Base-by-base conservation (phyloP, 306 rosid genomes). In the Inga laurina region DNA sequence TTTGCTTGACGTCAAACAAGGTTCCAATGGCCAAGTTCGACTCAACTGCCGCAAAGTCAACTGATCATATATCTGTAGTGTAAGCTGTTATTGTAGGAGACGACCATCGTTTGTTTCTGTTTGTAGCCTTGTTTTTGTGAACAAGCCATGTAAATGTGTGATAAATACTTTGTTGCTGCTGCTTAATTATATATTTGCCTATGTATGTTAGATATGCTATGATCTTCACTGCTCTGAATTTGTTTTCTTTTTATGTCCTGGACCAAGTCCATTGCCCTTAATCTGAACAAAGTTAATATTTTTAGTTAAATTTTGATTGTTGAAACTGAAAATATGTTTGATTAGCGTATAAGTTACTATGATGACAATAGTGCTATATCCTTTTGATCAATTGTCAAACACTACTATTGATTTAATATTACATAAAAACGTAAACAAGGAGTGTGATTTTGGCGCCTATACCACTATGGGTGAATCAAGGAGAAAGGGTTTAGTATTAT, bases 11-110 rank as follows among this genome's bases (percentile, higher is more conserved):
- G 88, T 91, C 44, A 94, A 96, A 85, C 84, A 86, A 15, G 88
- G 81, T 9, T 84, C 85, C 37, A 82, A 83, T 2, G 97, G 98
- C 10, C 92, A 94, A 90, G 94, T 96, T 0, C 72, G 98, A 79
- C 34, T 62, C 46, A 79, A 89, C 78, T 96, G 99, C 80, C 97
- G 91, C 59, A 83, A 77, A 65, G 75, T 91, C 1, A 93, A 93
- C 75, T 90, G 68, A 84, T 84, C 22, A 39, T 39, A 39, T 6
- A 39, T 7, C 2, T 48, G 2, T 72, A 39, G 7, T 39, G 6
- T 5, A 8, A 19, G 61, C 2, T 13, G 71, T n/a, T 16, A 5
- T 13, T 12, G 62, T 2, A 0, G 71, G 71, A 64, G 70, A 64
- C 18, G 68, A 27, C 8, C 2, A 62, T 62, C 19, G 19, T 62